Percentiles rank a stretch among this genome's conserved stretches.
Evolutionary conservation across 441 rosid genomes (phyloP).

Genomic region (Populus hybrid): DNA sequence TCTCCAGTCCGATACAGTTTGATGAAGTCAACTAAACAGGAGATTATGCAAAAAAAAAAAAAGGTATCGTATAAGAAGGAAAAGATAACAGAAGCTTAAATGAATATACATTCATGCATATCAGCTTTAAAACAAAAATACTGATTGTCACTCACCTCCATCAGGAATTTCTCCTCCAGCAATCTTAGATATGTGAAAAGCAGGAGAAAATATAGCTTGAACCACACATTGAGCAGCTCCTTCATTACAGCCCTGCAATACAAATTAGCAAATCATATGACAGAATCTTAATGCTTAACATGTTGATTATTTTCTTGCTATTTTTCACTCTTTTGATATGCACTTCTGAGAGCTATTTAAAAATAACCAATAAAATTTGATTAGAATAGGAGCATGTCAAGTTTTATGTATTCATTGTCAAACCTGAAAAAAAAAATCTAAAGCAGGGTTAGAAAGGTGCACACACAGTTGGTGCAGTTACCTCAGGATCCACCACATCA

Average conservation of each 20-base stretch:
- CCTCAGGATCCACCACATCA: conserved; percentile 38
- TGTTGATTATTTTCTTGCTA: not conserved
- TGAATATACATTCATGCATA: not conserved
- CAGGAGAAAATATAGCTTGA: conserved; percentile 62
- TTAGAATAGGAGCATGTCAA: not conserved
- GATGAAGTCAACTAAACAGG: conserved; percentile 29
- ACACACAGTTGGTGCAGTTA: conserved; percentile 16
- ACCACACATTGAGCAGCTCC: conserved; percentile 27
- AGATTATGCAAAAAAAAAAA: conserved; percentile 4
- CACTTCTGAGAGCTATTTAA: not conserved
- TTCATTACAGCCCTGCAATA: conserved; percentile 40
- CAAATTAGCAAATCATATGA: conserved; percentile 18
- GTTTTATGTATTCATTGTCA: not conserved
- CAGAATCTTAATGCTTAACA: not conserved
- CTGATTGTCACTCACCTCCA: conserved; percentile 36
- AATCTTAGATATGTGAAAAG: conserved; percentile 45
- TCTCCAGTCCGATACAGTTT: conserved; percentile 31
- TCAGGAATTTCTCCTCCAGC: conserved; percentile 32
- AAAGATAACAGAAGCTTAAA: not conserved
- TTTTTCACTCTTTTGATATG: not conserved
- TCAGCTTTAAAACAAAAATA: not conserved
- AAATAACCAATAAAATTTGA: not conserved
- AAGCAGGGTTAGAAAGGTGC: not conserved
- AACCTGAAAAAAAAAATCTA: not conserved
- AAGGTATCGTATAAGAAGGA: not conserved